Evolutionary conservation across 2,329 filamentous ascomycete genomes (phyloP), one percentile per base, ranked within the genome.

Genomic region (Microsporum ferrugineum): DNA sequence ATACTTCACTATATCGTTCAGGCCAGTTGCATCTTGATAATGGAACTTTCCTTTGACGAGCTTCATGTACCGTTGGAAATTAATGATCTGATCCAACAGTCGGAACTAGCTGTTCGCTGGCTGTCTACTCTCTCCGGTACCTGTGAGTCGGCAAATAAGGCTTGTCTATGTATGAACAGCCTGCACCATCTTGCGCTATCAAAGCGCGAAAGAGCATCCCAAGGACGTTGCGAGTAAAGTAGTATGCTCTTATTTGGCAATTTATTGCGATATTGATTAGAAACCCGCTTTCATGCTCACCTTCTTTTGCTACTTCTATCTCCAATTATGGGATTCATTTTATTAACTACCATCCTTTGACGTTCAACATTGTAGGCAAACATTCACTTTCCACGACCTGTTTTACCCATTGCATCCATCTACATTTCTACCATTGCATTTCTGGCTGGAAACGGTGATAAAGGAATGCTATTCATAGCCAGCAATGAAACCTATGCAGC

Each of bases 1-100:
- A 65, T 73, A n/a, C 65, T 76, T 14, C 74, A 76, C 59, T 68
- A 71, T 55, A 66, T 77, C 10, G 72, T 75, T 67, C 75, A 76
- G 65, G 71, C 73, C 4, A 65, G 71, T 3, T 66, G 70, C 1
- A 63, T 76, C 31, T 65, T 76, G 10, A 66, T 76, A 61, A 67
- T 74, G 4, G 74, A 75, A 60, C 59, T 76, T 4, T 70, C 69
- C 7, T 70, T 70, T 57, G 64, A 69, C 14, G 56, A 64, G 3
- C 58, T 58, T 31, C 71, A 73, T 61, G 60, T 67, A 56, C 63
- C 66, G 3, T 47, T 66, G 1, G 66, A 70, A 31, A 61, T 61
- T 1, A 65, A 70, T 7, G 64, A 68, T 6, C 63, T 72, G 2
- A 59, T 72, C 2, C 49, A 62, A 1, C 65, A 67, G 3, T 58